Conservation (phyloP, 257 asterid species). For the Eucommia ulmoides region DNA sequence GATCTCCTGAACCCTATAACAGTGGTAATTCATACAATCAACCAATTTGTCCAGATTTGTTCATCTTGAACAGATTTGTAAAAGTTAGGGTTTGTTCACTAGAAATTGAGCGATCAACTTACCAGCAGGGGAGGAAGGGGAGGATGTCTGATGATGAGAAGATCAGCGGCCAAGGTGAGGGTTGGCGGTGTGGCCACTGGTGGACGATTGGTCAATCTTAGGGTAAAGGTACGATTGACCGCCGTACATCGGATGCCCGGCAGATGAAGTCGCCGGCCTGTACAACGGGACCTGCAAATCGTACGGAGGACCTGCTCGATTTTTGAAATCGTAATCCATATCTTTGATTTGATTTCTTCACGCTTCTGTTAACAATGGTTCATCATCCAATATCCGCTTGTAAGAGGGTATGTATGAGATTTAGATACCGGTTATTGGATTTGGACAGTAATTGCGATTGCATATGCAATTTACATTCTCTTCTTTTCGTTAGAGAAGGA, state of each 20-base stretch:
- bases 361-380: too few relatives aligned
- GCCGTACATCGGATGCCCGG: conserved; percentile 18
- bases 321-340: conserved; percentile 31
- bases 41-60: too few relatives aligned
- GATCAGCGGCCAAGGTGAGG: conserved; percentile 14
- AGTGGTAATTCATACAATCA: too few relatives aligned
- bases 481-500: too few relatives aligned
- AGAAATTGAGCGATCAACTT: background rate
- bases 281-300: conserved; percentile 13
- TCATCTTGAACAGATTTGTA: too few relatives aligned
- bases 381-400: conserved; percentile 79
- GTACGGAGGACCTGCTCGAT: conserved; percentile 15
- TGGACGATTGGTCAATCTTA: conserved; percentile 16
- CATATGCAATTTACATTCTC: too few relatives aligned
- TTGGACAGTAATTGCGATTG: too few relatives aligned
- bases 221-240: conserved; percentile 18
- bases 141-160: conserved; percentile 13
- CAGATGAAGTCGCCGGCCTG: conserved; percentile 10
- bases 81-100: too few relatives aligned
- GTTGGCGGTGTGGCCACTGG: conserved; percentile 8
- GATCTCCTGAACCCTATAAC: too few relatives aligned
- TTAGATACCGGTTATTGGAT: too few relatives aligned
- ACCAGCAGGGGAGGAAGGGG: conserved; percentile 14
- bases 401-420: conserved; percentile 64
- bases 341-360: too few relatives aligned